Percentiles rank a stretch among this genome's conserved stretches.
Evolutionary conservation across 2,329 filamentous ascomycete genomes (phyloP).

Genomic region (Clonostachys solani): DNA sequence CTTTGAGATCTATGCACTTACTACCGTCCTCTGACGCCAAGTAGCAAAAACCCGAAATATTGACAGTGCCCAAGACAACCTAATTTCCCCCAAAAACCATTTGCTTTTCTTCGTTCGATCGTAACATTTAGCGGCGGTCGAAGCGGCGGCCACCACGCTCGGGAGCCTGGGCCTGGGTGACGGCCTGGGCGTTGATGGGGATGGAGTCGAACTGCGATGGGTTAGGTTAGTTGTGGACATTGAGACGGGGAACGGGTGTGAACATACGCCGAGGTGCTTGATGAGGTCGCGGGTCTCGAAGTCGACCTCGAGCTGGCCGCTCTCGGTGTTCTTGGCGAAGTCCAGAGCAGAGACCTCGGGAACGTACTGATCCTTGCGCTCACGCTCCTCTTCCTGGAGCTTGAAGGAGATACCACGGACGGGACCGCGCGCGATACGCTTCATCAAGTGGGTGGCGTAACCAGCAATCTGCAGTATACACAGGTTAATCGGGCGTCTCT

Average conservation of each 20-base stretch:
- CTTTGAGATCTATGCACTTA: constrained; percentile 56
- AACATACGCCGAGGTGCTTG: constrained; percentile 96
- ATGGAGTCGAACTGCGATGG: constrained; percentile 82
- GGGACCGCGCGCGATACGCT: constrained; percentile 98
- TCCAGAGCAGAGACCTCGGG: constrained; percentile 98
- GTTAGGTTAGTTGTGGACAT: constrained; percentile 16
- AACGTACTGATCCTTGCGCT: constrained; percentile 99
- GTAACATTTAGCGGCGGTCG: constrained; percentile 51
- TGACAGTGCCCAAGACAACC: constrained; percentile 24
- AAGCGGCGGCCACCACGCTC: constrained; percentile 78
- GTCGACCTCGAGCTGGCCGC: constrained; percentile 91
- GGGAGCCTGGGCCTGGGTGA: constrained; percentile 80
- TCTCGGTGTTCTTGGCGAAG: constrained; percentile 92
- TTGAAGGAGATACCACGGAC: constrained; percentile 99
- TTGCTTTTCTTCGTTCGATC: constrained; percentile 30
- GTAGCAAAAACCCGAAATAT: constrained; percentile 25
- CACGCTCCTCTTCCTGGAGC: constrained; percentile 99
- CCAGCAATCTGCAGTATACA: constrained; percentile 72
- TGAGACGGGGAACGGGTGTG: not conserved
- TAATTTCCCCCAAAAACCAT: constrained; percentile 15
- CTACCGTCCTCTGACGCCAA: constrained; percentile 55
- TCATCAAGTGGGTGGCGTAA: constrained; percentile 99
- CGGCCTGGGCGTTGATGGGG: constrained; percentile 90
- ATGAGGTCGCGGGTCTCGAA: constrained; percentile 97
- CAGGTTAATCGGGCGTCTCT: not conserved